These are phyloP conservation scores for Rutstroemia sydowiana DNA, from an alignment of 2,329 filamentous ascomycete species.

Conservation along the genomic window DNA sequence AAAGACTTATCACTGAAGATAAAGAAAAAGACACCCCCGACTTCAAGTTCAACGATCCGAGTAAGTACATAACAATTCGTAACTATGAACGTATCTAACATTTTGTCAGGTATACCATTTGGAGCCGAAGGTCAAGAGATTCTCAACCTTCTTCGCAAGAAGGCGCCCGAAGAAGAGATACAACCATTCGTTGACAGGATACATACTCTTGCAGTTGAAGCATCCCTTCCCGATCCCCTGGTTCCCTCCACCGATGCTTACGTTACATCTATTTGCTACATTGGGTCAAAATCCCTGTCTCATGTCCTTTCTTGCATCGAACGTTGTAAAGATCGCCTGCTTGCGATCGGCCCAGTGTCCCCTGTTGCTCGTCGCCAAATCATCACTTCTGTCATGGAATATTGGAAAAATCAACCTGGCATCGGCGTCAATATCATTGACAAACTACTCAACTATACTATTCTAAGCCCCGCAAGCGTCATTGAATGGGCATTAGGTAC, in stretches of 20 bases:
- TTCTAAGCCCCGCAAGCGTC: slow-evolving; percentile 77
- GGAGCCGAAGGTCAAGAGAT: slow-evolving; percentile 78
- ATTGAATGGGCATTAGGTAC: slow-evolving; percentile 79
- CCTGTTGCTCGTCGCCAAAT: slow-evolving; percentile 78
- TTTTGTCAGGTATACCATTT: slow-evolving; percentile 62
- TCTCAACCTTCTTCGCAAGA: slow-evolving; percentile 70
- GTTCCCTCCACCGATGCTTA: slow-evolving; percentile 89
- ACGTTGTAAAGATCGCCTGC: slow-evolving; percentile 80
- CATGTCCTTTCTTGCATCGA: slow-evolving; percentile 95
- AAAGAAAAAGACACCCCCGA: slow-evolving; percentile 95
- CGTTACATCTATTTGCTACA: slow-evolving; percentile 85
- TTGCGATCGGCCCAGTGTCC: slow-evolving; percentile 69
- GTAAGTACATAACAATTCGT: slow-evolving; percentile 41
- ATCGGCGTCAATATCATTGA: slow-evolving; percentile 89
- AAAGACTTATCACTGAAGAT: slow-evolving; percentile 70
- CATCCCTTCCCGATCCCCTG: slow-evolving; percentile 64
- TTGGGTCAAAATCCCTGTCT: slow-evolving; percentile 91
- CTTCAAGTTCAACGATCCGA: slow-evolving; percentile 77
- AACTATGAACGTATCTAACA: slow-evolving; percentile 9
- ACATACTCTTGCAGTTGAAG: slow-evolving; percentile 66
- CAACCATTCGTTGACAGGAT: slow-evolving; percentile 73
- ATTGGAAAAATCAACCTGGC: slow-evolving; percentile 89
- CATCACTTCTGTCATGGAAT: slow-evolving; percentile 80
- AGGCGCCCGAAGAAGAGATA: slow-evolving; percentile 81
- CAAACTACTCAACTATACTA: slow-evolving; percentile 95